Base-by-base conservation (phyloP, 2,329 filamentous ascomycete species). In the Paracoccidioides lutzii region DNA sequence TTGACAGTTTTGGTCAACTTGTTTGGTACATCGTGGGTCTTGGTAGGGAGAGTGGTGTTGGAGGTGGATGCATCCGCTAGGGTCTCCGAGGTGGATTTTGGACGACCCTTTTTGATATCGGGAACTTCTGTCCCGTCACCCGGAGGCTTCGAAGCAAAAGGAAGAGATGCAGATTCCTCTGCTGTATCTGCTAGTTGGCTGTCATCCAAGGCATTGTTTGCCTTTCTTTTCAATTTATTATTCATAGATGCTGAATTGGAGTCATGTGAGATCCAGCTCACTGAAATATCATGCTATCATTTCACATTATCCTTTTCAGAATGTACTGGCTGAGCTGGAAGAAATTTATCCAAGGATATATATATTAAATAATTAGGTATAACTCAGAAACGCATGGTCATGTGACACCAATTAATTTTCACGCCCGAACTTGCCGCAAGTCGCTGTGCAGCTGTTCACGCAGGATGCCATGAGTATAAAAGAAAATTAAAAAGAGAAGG, bases 171-270 rank as follows among this genome's bases (percentile, higher is more conserved):
- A 49, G 45, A 38, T 43, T 12, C 8, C 28, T 28, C 12, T 8
- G 33, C 10, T 7, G 12, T 9, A 6, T 12, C 14, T 7, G 10
- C 30, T 40, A 53, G 30, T 52, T 43, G 15, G 15, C 14, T 7
- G 32, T 45, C 32, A 42, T 35, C 14, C 33, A n/a, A 58, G 45
- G 42, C 56, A 52, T 41, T 1, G 22, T 22, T 50, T 59, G 40
- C 53, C 58, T 59, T 61, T 32, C 59, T 57, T 49, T 60, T 60
- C 37, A 14, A 32, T 53, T 40, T 40, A 50, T 54, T 45, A 57
- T 52, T 50, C 30, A 35, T 46, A 14, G 15, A 6, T 41, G 15
- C 8, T 14, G 6, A 46, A 42, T 15, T 9, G 38, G 22, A 28
- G n/a, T 22, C 8, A 42, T 10, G 49, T 22, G 35, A 30, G 12